These are phyloP conservation scores for Purpureocillium takamizusanense DNA, from an alignment of 2,329 filamentous ascomycete genomes.

Conservation along the genomic window DNA sequence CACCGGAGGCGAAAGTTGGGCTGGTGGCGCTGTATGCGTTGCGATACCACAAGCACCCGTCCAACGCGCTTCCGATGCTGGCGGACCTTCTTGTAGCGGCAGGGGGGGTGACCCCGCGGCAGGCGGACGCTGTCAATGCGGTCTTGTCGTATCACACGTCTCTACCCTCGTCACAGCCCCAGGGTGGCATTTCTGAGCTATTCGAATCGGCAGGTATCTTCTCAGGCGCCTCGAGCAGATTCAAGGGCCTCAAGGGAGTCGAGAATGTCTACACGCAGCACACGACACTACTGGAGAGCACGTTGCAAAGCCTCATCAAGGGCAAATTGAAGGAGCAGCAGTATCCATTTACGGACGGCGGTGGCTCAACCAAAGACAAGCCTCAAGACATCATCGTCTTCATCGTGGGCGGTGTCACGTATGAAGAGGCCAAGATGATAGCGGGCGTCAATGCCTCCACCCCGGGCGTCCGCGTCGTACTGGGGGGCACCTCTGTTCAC, in stretches of 20 bases:
- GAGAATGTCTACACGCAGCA: conserved; percentile 99
- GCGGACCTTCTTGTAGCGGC: conserved; percentile 79
- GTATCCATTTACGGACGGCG: conserved; percentile 89
- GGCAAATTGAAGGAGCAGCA: conserved; percentile 77
- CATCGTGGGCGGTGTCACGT: conserved; percentile 86
- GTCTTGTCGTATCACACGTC: conserved; percentile 80
- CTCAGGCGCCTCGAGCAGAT: conserved; percentile 73
- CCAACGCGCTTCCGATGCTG: conserved; percentile 74
- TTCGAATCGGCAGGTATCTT: conserved; percentile 92
- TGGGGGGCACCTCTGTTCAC: conserved; percentile 81
- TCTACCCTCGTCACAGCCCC: conserved; percentile 67
- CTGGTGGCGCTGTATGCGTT: conserved; percentile 92
- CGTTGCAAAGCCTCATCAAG: conserved; percentile 87
- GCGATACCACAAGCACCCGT: conserved; percentile 79
- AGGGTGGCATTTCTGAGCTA: conserved; percentile 76
- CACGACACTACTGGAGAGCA: conserved; percentile 77
- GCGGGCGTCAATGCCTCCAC: conserved; percentile 89
- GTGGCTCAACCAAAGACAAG: conserved; percentile 81
- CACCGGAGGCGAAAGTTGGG: conserved; percentile 74
- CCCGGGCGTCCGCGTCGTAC: conserved; percentile 78
- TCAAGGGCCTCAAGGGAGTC: conserved; percentile 93
- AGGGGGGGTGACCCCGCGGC: conserved; percentile 67
- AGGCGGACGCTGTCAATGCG: conserved; percentile 72
- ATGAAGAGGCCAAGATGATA: conserved; percentile 94
- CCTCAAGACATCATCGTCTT: conserved; percentile 95